phyloP scores from a whole-genome alignment of 257 asterid genomes.

The Salvia rosmarinus region DNA sequence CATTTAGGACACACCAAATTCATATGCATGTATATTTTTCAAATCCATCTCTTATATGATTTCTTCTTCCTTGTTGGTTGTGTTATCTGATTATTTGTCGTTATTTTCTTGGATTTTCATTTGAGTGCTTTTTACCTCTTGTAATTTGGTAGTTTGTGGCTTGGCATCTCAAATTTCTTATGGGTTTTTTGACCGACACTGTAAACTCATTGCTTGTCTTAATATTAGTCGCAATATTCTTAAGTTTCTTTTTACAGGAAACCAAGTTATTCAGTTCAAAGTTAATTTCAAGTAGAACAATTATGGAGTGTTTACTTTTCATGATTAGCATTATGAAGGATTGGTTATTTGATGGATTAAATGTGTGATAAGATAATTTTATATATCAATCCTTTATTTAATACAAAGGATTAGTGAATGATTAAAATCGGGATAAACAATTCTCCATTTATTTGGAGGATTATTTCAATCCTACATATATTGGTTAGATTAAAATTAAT shows the following conservation, averaged over 20 bases:
- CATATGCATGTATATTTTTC: background rate
- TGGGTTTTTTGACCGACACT: background rate
- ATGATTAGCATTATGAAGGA: too few species aligned
- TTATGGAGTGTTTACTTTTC: too few species aligned
- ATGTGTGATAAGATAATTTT: too few species aligned
- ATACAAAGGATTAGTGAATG: too few species aligned
- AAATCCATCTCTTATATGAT: background rate
- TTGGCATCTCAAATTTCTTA: constrained; percentile 22
- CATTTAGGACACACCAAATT: constrained; percentile 3
- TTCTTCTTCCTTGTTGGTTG: constrained; percentile 11
- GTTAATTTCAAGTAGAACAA: background rate
- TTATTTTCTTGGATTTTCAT: constrained; percentile 32
- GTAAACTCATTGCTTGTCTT: constrained; percentile 6
- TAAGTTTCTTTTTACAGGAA: background rate
- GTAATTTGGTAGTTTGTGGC: constrained; percentile 30
- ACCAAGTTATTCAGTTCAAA: background rate
- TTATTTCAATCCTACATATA: too few species aligned
- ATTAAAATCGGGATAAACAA: too few species aligned
- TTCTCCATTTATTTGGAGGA: too few species aligned
- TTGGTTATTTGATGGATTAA: too few species aligned
- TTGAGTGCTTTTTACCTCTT: constrained; percentile 20
- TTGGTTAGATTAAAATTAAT: too few species aligned
- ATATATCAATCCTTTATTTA: too few species aligned
- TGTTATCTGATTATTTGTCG: constrained; percentile 28
- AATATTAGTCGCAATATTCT: background rate